Evolutionary conservation across 306 rosid genomes (phyloP), one percentile per base, ranked within the genome.

Genomic region (Coriaria nepalensis): DNA sequence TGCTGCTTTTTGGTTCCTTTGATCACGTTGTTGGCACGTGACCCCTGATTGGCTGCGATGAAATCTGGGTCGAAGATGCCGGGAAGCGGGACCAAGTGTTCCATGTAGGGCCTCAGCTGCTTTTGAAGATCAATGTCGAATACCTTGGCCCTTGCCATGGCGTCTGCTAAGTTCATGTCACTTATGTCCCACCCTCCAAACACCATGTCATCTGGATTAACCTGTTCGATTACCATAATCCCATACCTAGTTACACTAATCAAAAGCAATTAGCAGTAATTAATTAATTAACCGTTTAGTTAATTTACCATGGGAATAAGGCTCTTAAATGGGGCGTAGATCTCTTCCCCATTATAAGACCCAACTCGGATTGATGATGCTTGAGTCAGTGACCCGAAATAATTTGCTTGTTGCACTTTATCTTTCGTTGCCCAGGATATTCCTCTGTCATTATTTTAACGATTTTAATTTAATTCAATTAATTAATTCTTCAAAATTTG

Each of bases 131-230:
- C 98, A 33, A 90, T 90, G 75, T 90, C 98, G 34, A 90, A 74
- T 8, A 90, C 98, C 81, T 53, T 81, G 35, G 92, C 95, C 72
- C 98, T 77, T 4, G 74, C 95, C 95, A 90, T 81, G 34, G 94
- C 86, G 64, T 90, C 98, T 9, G 98, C 98, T 42, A 90, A 60
- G 73, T 90, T 90, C 98, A 90, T 71, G 70, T 73, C 68, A 51
- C 94, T 90, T 35, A 90, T 90, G 76, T 90, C 98, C 98, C 98
- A 90, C 6, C 98, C 95, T 9, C 95, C 98, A 73, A 85, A 85
- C 52, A 90, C 95, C 62, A 90, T 44, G 66, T 90, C 92, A 35
- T 90, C 95, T 40, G 98, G 98, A 61, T 90, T 85, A 49, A 90
- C 98, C 98, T 90, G 62, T 35, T 47, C 14, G 40, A 2, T 37